Evolutionary conservation across 495 filamentous ascomycete genomes (phyloP), one percentile per base, ranked within the genome.

Genomic region (Podospora pseudoanserina): DNA sequence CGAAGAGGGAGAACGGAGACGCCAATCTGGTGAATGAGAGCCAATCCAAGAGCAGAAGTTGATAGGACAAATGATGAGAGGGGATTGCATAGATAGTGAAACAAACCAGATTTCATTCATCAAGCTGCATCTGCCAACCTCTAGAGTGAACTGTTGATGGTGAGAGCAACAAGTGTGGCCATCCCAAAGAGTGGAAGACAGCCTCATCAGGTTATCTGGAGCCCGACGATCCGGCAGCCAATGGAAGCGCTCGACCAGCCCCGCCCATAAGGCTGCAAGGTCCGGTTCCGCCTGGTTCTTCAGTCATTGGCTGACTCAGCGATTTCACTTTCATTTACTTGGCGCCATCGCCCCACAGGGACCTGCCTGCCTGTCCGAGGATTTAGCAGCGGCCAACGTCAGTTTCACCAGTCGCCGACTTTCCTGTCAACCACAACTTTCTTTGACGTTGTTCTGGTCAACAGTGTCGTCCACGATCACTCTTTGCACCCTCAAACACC

Each of bases 211-310:
- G 13, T 49, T 49, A 49, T 49, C 39, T 49, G 9, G 39, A 49
- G 39, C 39, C 39, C 39, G 15, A 49, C 15, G 2, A 16, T 49
- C 13, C 13, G 39, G 39, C 39, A 49, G 39, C 39, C 39, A 49
- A 49, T 49, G 39, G 13, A 9, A 49, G 2, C 9, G 5, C 0
- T 49, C 2, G 0, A 16, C 13, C 2, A 3, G 55, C 23, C 23
- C 55, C 55, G 23, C 55, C 6, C 23, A 19, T 58, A 58, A 58
- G 55, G 55, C 55, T 58, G 55, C 55, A 58, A 58, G 55, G 55
- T 20, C n/a, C n/a, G 4, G 23, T 58, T 58, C 55, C 4, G 55
- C 55, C 55, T 58, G n/a, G 55, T 58, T 58, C 55, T 23, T 23
- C 23, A 23, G 23, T 23, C 23, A 49, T 13, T 49, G 39, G 39